These are phyloP conservation scores for Jackrogersella minutella DNA, from an alignment of 495 filamentous ascomycete genomes.

Conservation along the genomic window DNA sequence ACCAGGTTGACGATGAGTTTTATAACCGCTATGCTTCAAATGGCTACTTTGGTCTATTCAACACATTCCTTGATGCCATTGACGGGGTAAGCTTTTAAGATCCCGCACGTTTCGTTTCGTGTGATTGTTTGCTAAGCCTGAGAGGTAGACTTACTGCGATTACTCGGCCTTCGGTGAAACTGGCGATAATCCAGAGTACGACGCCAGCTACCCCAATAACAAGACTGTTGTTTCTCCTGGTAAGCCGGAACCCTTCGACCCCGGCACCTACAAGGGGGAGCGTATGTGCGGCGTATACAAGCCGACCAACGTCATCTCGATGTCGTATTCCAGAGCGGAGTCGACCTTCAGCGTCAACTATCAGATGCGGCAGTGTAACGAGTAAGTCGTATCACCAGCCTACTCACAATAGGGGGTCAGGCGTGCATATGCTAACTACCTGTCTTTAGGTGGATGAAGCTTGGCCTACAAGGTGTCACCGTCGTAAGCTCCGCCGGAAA, in stretches of 20 bases:
- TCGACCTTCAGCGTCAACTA: not conserved
- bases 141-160: not conserved
- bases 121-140: not conserved
- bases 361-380: conserved; percentile 1
- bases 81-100: not conserved
- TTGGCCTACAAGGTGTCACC: not conserved
- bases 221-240: not conserved
- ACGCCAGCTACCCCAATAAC: not conserved
- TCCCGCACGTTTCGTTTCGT: not conserved
- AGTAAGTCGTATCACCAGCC: not conserved
- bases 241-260: conserved; percentile 18
- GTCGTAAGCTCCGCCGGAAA: not conserved
- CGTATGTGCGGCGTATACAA: conserved; percentile 61
- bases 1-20: not conserved
- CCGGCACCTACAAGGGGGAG: conserved; percentile 63
- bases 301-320: conserved; percentile 47
- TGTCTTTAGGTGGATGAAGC: not conserved
- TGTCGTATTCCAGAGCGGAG: conserved; percentile 46
- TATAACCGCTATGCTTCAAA: not conserved
- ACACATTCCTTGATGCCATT: not conserved
- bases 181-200: not conserved
- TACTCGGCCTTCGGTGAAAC: not conserved
- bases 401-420: no score
- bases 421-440: not conserved
- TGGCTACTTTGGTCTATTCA: not conserved